Evolutionary conservation across 2,329 filamentous ascomycete genomes (phyloP), one percentile per base, ranked within the genome.

Genomic region (Monosporascus ibericus): DNA sequence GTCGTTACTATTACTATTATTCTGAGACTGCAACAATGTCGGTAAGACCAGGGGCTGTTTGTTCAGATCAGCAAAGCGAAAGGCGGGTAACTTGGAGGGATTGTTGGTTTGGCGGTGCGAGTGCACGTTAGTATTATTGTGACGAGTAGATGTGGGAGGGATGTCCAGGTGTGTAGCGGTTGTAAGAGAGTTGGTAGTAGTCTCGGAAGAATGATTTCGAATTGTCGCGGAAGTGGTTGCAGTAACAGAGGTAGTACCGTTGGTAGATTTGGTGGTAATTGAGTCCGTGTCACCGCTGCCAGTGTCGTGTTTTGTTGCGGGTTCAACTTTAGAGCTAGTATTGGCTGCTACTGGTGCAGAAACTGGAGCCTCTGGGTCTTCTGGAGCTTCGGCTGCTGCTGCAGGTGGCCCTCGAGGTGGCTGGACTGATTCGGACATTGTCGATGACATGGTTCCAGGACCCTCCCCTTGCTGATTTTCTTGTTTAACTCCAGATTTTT

Each of bases 51-150:
- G 65, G 47, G 65, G 58, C 55, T 70, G 68, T 54, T 69, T 71
- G 52, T 68, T 68, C 51, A 75, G 68, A 66, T 81, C 78, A 58
- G 72, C 75, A 62, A 79, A 78, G 53, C 78, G 78, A 65, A 77
- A 80, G 22, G 78, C 72, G 27, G 79, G 78, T 58, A 81, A 67
- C 60, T 81, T 81, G 55, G 78, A 81, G 39, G 77, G 75, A 61
- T 73, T 80, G 65, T 81, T 74, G 63, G 65, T 77, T 58, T 77
- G 76, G 51, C 78, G 76, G 65, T 81, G 78, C 44, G 68, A 65
- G 59, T 81, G 75, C 50, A 70, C 24, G 11, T 46, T 55, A 44
- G 58, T 61, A 54, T 51, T 63, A 34, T 14, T 34, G 30, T 34
- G 30, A 34, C 58, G 51, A 22, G 51, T 51, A 47, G 52, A 52